Evolutionary conservation across 257 asterid genomes (phyloP), one percentile per base, ranked within the genome.

Genomic region (Paulownia fortunei): DNA sequence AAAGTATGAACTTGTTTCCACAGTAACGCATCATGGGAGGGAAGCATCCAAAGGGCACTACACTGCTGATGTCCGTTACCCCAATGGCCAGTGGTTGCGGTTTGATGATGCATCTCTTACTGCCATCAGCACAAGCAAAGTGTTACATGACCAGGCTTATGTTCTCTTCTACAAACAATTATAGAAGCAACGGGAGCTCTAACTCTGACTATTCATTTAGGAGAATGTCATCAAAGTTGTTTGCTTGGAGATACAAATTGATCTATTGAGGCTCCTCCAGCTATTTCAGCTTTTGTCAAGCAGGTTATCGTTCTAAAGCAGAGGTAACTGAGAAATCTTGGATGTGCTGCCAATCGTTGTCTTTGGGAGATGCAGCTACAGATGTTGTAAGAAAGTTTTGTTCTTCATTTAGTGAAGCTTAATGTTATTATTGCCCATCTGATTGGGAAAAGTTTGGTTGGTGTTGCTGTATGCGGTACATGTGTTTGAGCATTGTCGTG

Each of bases 31-130:
- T 82, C 99, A 94, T 37, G 99, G 99, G 30, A 89, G 85, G 79
- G 98, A 91, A 86, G 92, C 99, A 21, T 92, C 99, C 0, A 94
- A 84, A 83, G 99, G 98, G 34, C 99, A 94, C 81, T 94, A 94
- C 60, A 94, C 99, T 41, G 92, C 98, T 18, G 97, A 92, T 72
- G 91, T 87, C 5, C 87, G 87, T 23, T 54, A 74, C 70, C 80
- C 87, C 7, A 84, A 80, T 47, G 94, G 96, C 66, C 91, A 81
- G 75, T 94, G 99, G 99, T 70, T 94, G 73, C 89, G 98, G 47
- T 94, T 88, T 62, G 99, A 94, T 49, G 99, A 94, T 51, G 90
- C 94, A 51, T 82, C 92, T 69, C 90, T 92, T 65, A 69, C 86
- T 65, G 83, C 90, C 60, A 82, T 94, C 60, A 60, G 73, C 79